Evolutionary conservation across 2,329 filamentous ascomycete genomes (phyloP).

Genomic region (Hypoxylon sp.): DNA sequence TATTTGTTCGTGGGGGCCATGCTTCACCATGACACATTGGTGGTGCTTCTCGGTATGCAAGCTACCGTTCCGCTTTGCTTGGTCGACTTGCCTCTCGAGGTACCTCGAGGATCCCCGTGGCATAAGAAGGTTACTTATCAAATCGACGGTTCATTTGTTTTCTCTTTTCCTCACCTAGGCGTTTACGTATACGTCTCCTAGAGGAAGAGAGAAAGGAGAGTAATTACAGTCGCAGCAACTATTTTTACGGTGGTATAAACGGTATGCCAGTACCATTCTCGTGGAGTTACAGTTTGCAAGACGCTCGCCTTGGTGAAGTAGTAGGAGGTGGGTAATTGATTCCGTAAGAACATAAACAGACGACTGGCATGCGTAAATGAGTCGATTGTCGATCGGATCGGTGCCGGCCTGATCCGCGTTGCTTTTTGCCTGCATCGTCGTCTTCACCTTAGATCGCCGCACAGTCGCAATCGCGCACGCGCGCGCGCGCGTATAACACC

Average conservation of each 20-base stretch:
- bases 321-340: background rate
- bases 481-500: slow-evolving; percentile 45
- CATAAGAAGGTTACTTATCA: slow-evolving; percentile 7
- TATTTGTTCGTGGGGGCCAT: slow-evolving; percentile 39
- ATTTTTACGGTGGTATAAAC: background rate
- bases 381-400: slow-evolving; percentile 21
- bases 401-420: slow-evolving; percentile 10
- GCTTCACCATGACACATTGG: slow-evolving; percentile 30
- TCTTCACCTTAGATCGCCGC: slow-evolving; percentile 30
- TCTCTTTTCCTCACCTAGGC: background rate
- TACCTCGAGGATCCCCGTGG: slow-evolving; percentile 16
- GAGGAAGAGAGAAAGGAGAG: background rate
- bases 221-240: background rate
- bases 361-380: slow-evolving; percentile 6
- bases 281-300: background rate
- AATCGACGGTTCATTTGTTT: background rate
- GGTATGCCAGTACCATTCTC: background rate
- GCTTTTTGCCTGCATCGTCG: slow-evolving; percentile 6
- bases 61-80: slow-evolving; percentile 34
- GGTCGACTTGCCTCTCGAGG: slow-evolving; percentile 21
- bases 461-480: slow-evolving; percentile 30
- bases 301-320: background rate
- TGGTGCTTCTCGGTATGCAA: slow-evolving; percentile 32
- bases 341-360: background rate
- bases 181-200: background rate